Conservation (phyloP, 768 basidiomycete species). For the Russula brevipes region DNA sequence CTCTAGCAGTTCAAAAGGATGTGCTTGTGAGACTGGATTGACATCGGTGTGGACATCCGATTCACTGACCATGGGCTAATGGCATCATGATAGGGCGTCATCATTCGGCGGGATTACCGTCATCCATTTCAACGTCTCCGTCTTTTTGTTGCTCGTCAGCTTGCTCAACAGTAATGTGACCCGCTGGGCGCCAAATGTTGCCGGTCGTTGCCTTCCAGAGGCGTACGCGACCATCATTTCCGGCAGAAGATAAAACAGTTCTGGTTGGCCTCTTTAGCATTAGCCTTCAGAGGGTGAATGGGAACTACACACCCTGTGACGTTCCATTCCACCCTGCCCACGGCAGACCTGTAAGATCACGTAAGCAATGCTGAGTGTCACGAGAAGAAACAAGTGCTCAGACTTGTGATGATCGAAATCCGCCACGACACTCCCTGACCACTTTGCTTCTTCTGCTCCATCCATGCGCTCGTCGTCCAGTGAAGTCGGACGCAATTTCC, state of each 20-base stretch:
- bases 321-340: slow-evolving; percentile 92
- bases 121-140: slow-evolving; percentile 44
- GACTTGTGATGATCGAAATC: slow-evolving; percentile 87
- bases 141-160: slow-evolving; percentile 44
- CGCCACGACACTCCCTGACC: slow-evolving; percentile 72
- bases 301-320: slow-evolving; percentile 59
- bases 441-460: slow-evolving; percentile 46
- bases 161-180: slow-evolving; percentile 78
- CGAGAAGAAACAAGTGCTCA: slow-evolving; percentile 24
- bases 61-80: background rate
- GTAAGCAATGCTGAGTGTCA: background rate
- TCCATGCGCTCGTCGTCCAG: slow-evolving; percentile 38
- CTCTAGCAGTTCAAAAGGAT: background rate
- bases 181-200: slow-evolving; percentile 79
- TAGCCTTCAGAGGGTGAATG: slow-evolving; percentile 1
- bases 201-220: slow-evolving; percentile 83
- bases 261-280: slow-evolving; percentile 35
- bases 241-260: slow-evolving; percentile 76
- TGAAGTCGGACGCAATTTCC: slow-evolving; percentile 65
- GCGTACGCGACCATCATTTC: slow-evolving; percentile 77
- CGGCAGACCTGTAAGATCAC: slow-evolving; percentile 47
- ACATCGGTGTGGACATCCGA: background rate
- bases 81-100: background rate
- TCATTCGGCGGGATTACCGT: slow-evolving; percentile 36
- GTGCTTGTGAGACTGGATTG: background rate